These are phyloP conservation scores for Steccherinum ochraceum DNA, from an alignment of 768 basidiomycete genomes.

Conservation along the genomic window DNA sequence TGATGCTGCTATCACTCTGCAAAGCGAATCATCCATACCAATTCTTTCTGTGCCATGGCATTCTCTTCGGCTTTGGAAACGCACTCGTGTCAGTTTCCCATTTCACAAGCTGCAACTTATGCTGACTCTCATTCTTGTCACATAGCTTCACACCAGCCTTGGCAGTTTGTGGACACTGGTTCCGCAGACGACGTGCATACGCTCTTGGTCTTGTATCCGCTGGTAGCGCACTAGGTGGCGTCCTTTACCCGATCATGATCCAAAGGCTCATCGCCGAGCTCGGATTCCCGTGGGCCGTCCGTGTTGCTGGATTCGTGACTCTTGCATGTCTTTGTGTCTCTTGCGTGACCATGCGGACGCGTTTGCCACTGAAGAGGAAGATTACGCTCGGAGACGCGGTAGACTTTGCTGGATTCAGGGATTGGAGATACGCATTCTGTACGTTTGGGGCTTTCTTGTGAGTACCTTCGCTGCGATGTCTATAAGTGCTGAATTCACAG, in stretches of 20 bases:
- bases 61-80: slow-evolving; percentile 24
- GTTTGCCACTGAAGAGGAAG: slow-evolving; percentile 18
- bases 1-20: slow-evolving; percentile 23
- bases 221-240: slow-evolving; percentile 40
- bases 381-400: slow-evolving; percentile 16
- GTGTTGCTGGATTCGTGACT: slow-evolving; percentile 23
- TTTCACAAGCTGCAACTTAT: not conserved
- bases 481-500: not conserved
- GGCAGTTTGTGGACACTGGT: slow-evolving; percentile 28
- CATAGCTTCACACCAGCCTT: slow-evolving; percentile 27
- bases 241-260: slow-evolving; percentile 46
- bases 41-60: slow-evolving; percentile 24
- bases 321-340: slow-evolving; percentile 19
- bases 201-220: slow-evolving; percentile 32
- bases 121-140: not conserved
- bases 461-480: no score
- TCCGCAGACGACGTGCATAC: slow-evolving; percentile 27
- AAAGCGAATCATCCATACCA: slow-evolving; percentile 22
- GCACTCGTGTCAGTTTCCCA: slow-evolving; percentile 17
- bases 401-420: slow-evolving; percentile 22
- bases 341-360: slow-evolving; percentile 21
- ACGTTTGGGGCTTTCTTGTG: slow-evolving; percentile 17
- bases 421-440: slow-evolving; percentile 17
- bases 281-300: slow-evolving; percentile 26
- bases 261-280: slow-evolving; percentile 32